phyloP scores from a whole-genome alignment of 176 grass and related monocot species.

The sorghum (Sorghum bicolor) region Sorghum_bicolor_NCBIv3 NC_012871.2:57873501-57874000 shows the following conservation, averaged over 20 bases:
- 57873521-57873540: slow-evolving; percentile 88
- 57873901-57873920: slow-evolving; percentile 43
- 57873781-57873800: slow-evolving; percentile 60
- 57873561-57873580: slow-evolving; percentile 89
- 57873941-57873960: slow-evolving; percentile 73
- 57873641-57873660: neutral
- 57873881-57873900: slow-evolving; percentile 54
- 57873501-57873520: slow-evolving; percentile 55
- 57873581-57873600: slow-evolving; percentile 98
- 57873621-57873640: slow-evolving; percentile 23
- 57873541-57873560: slow-evolving; percentile 73
- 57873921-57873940: slow-evolving; percentile 50
- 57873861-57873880: slow-evolving; percentile 48
- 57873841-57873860: slow-evolving; percentile 61
- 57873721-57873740: slow-evolving; percentile 66
- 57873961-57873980: slow-evolving; percentile 89
- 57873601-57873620: slow-evolving; percentile 74
- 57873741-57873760: slow-evolving; percentile 65
- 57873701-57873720: slow-evolving; percentile 88
- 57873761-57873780: slow-evolving; percentile 62
- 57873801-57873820: slow-evolving; percentile 47
- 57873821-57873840: slow-evolving; percentile 69
- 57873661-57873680: slow-evolving; percentile 4
- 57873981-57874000: slow-evolving; percentile 60
- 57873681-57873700: slow-evolving; percentile 43